Evolutionary conservation across 768 basidiomycete species (phyloP).

Genomic region (Hygrocybe coccinea): DNA sequence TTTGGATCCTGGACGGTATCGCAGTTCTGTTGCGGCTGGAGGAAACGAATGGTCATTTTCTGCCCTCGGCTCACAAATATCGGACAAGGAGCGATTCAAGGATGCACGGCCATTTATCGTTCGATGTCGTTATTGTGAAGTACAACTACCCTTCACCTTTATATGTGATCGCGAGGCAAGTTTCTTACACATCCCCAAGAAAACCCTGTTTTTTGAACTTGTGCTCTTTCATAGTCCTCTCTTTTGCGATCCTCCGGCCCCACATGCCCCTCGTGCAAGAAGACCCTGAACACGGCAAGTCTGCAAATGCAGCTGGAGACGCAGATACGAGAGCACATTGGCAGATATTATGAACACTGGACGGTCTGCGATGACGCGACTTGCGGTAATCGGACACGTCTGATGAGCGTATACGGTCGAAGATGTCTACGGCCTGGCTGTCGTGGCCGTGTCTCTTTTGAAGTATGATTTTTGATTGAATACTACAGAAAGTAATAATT

Average conservation of each 20-base stretch:
- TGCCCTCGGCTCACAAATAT: slow-evolving; percentile 82
- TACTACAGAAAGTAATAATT: neutral
- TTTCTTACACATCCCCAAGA: neutral
- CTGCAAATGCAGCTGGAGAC: slow-evolving; percentile 80
- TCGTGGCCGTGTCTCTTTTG: slow-evolving; percentile 63
- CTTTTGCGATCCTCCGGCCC: slow-evolving; percentile 63
- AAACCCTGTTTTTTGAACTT: too few relatives aligned
- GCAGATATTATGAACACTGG: slow-evolving; percentile 86
- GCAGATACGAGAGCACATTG: slow-evolving; percentile 74
- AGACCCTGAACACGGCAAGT: slow-evolving; percentile 50
- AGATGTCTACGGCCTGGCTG: slow-evolving; percentile 72
- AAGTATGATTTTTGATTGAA: slow-evolving; percentile 45
- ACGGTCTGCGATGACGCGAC: slow-evolving; percentile 81
- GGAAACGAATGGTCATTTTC: slow-evolving; percentile 64
- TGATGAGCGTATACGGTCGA: slow-evolving; percentile 89
- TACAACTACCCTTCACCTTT: slow-evolving; percentile 51
- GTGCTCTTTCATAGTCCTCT: slow-evolving; percentile 45
- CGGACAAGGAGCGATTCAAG: slow-evolving; percentile 83
- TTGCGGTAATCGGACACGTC: slow-evolving; percentile 80
- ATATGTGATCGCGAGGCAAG: slow-evolving; percentile 57
- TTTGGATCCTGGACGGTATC: slow-evolving; percentile 56
- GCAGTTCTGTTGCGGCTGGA: slow-evolving; percentile 35
- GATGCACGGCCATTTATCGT: slow-evolving; percentile 68
- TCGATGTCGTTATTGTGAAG: slow-evolving; percentile 72
- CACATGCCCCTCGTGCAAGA: slow-evolving; percentile 63